Conservation (phyloP, 2,329 filamentous ascomycete genomes). For the Talaromyces funiculosus region DNA sequence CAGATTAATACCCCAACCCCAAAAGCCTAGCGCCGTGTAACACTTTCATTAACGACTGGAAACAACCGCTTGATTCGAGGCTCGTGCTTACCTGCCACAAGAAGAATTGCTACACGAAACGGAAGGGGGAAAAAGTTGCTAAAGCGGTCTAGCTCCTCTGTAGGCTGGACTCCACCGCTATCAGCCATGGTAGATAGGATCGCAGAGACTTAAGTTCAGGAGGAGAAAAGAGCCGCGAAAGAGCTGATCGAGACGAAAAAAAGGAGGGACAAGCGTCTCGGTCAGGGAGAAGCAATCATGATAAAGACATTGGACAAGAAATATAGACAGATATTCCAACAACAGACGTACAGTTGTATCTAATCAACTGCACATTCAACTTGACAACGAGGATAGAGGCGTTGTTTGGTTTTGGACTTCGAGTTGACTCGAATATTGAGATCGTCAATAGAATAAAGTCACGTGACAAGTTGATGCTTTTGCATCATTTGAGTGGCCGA, state of each 20-base stretch:
- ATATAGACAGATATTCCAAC: neutral
- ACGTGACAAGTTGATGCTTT: slow-evolving; percentile 1
- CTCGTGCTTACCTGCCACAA: slow-evolving; percentile 65
- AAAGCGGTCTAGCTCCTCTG: slow-evolving; percentile 65
- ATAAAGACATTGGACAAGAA: neutral
- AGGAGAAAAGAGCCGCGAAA: neutral
- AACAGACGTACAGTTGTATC: neutral
- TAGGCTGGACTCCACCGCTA: slow-evolving; percentile 1
- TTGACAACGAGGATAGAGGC: neutral
- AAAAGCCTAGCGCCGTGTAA: slow-evolving; percentile 59
- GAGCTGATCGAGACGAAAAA: neutral
- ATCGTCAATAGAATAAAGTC: neutral
- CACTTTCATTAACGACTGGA: neutral
- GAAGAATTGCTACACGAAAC: slow-evolving; percentile 78
- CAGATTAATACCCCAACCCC: slow-evolving; percentile 91
- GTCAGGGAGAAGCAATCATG: neutral
- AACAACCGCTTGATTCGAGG: neutral
- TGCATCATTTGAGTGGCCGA: neutral
- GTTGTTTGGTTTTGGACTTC: neutral
- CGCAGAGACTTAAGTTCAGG: neutral
- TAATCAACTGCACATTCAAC: neutral
- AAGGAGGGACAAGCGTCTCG: neutral
- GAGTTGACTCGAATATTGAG: neutral
- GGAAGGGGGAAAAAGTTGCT: slow-evolving; percentile 82
- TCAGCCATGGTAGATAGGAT: slow-evolving; percentile 7